A percentile compares a stretch with the other conserved stretches of the same genome.
These are phyloP conservation scores for Phaffomyces opuntiae DNA, from an alignment of 805 yeast species.

Conservation along the genomic window DNA sequence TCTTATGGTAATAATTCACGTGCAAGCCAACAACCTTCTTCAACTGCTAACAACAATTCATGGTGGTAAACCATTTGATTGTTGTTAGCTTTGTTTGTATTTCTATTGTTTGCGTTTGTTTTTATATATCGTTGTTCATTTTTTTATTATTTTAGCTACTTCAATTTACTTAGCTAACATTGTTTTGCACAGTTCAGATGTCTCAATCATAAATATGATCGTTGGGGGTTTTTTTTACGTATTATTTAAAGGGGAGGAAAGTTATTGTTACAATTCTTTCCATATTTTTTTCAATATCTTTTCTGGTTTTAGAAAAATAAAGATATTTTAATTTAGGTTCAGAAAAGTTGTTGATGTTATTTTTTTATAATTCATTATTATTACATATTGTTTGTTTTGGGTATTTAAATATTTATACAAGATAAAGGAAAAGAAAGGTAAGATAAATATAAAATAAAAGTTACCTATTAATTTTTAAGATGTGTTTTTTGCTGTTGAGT, in stretches of 20 bases:
- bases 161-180: background rate
- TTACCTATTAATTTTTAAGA: background rate
- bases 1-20: conserved; percentile 19
- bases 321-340: too few species aligned
- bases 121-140: conserved; percentile 1
- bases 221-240: background rate
- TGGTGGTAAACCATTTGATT: conserved; percentile 4
- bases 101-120: background rate
- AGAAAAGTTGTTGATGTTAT: background rate
- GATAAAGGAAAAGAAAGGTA: conserved; percentile 1
- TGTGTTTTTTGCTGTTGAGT: background rate
- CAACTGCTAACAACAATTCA: conserved; percentile 9
- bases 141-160: background rate
- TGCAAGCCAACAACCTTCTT: conserved; percentile 12
- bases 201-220: conserved; percentile 11
- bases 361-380: conserved; percentile 1
- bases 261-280: background rate
- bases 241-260: conserved; percentile 1
- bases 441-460: background rate
- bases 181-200: conserved; percentile 12
- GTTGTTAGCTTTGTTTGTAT: background rate
- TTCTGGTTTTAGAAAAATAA: background rate
- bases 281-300: background rate
- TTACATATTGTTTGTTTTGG: conserved; percentile 1
- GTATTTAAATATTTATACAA: conserved; percentile 3